These are phyloP conservation scores for Candida bentonensis DNA, from an alignment of 805 yeast species.

Conservation along the genomic window DNA sequence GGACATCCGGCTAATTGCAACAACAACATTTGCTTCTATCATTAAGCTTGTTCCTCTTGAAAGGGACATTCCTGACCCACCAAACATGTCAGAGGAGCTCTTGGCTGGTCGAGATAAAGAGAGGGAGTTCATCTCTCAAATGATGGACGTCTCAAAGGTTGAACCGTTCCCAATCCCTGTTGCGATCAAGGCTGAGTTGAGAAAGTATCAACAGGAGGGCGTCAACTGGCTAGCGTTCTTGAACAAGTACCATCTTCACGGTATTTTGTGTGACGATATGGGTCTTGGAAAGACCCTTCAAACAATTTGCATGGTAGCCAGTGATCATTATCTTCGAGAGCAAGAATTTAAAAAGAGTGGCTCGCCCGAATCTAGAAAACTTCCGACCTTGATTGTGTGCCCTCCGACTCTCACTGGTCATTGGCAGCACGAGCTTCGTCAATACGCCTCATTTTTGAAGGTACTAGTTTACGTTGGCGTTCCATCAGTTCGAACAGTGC, in stretches of 20 bases:
- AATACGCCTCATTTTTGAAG: constrained; percentile 76
- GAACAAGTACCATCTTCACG: constrained; percentile 90
- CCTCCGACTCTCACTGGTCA: constrained; percentile 98
- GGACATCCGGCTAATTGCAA: constrained; percentile 80
- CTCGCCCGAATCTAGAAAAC: constrained; percentile 50
- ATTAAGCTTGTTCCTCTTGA: constrained; percentile 93
- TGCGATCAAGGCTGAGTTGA: constrained; percentile 77
- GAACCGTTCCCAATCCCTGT: constrained; percentile 82
- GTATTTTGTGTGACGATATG: constrained; percentile 98
- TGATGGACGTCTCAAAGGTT: constrained; percentile 93
- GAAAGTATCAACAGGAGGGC: constrained; percentile 97
- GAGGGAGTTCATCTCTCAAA: constrained; percentile 86
- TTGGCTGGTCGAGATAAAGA: constrained; percentile 85
- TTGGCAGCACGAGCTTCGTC: constrained; percentile 91
- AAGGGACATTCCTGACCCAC: constrained; percentile 94
- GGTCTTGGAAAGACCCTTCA: constrained; percentile 96
- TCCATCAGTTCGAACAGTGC: constrained; percentile 51
- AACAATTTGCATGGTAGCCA: constrained; percentile 91
- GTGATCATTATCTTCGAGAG: constrained; percentile 81
- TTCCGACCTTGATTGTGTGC: constrained; percentile 81
- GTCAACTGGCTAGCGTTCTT: constrained; percentile 95
- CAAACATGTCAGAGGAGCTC: constrained; percentile 72
- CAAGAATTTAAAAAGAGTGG: constrained; percentile 48
- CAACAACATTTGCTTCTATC: constrained; percentile 92
- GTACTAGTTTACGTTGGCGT: constrained; percentile 89